Base-by-base conservation (phyloP, 768 basidiomycete genomes). In the Podaxis rugospora region DNA sequence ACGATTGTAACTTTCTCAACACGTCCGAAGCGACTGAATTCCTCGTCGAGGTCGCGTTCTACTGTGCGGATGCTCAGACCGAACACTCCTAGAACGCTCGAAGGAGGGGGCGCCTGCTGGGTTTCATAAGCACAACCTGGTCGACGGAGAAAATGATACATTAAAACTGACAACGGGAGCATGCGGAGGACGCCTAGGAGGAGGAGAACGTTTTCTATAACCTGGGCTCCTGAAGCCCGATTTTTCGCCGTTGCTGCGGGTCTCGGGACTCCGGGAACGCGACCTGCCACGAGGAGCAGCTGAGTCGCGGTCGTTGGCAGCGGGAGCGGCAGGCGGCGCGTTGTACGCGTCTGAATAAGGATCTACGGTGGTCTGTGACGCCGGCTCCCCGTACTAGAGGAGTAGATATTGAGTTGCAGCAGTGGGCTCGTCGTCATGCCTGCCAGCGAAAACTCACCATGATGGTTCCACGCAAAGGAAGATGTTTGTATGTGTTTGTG, bases 1-100 rank as follows among this genome's bases (percentile, higher is more conserved):
- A 98, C 95, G 66, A 98, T 95, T 56, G 90, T 92, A 49, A 96
- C 95, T 73, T 97, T 98, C 72, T 95, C 92, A 52, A 97, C 95
- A 37, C 85, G 82, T 23, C 96, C 96, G 65, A 87, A 91, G 51
- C 92, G 84, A 67, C 79, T 85, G 67, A 99, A 98, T 73, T 97
- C 95, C 65, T 96, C 92, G 65, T 98, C 93, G 51, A 99, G 78
- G 71, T 98, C 96, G 44, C 91, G 85, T 70, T 99, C 96, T 57
- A 88, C 84, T 3, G 96, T 98, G 57, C 95, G 86, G 59, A 99
- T 96, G 67, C 93, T 95, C 44, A 98, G 77, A n/a, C 96, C 96
- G 66, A 98, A 99, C n/a, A 98, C 94, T 61, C 96, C 96, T 63
- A 99, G 81, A 35, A 96, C 94, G 63, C 82, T 88, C 67, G 90